Percentiles rank a stretch among this genome's conserved stretches.
These are phyloP conservation scores for Gymnopus androsaceus DNA, from an alignment of 1,284 basidiomycete genomes.

Conservation along the genomic window DNA sequence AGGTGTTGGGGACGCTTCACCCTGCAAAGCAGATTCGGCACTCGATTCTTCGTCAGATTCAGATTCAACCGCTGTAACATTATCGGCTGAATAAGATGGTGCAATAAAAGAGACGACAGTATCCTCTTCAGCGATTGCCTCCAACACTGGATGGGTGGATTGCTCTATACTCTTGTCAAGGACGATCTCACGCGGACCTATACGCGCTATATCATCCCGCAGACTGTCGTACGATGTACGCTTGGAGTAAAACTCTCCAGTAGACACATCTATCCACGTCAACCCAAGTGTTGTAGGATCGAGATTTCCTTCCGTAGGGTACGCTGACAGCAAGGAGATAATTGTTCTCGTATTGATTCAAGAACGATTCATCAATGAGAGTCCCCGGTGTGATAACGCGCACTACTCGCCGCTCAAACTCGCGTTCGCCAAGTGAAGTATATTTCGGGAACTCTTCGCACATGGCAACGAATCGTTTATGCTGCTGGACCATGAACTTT, in stretches of 20 bases:
- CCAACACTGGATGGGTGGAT: conserved; percentile 45
- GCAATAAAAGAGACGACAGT: conserved; percentile 51
- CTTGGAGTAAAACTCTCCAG: conserved; percentile 89
- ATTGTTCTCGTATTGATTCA: conserved; percentile 85
- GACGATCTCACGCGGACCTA: conserved; percentile 83
- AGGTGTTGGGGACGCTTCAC: background rate
- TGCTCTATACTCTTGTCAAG: conserved; percentile 52
- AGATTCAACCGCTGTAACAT: no score
- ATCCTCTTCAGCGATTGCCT: conserved; percentile 51
- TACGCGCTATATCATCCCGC: conserved; percentile 83
- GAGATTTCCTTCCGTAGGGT: conserved; percentile 13
- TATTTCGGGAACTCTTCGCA: conserved; percentile 83
- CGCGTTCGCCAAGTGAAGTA: conserved; percentile 44
- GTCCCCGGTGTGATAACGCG: conserved; percentile 92
- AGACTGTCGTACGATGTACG: conserved; percentile 54
- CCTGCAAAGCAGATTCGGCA: no score
- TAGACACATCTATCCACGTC: conserved; percentile 95
- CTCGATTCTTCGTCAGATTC: no score
- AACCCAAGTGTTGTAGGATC: conserved; percentile 53
- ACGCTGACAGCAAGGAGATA: conserved; percentile 75
- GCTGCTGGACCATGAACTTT: conserved; percentile 82
- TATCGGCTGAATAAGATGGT: conserved; percentile 15
- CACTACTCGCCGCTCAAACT: conserved; percentile 77
- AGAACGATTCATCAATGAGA: conserved; percentile 85
- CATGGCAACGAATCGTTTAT: conserved; percentile 84